Evolutionary conservation across 129 eudicot species (phyloP), one percentile per base, ranked within the genome.

Genomic region (Lonicera japonica): DNA sequence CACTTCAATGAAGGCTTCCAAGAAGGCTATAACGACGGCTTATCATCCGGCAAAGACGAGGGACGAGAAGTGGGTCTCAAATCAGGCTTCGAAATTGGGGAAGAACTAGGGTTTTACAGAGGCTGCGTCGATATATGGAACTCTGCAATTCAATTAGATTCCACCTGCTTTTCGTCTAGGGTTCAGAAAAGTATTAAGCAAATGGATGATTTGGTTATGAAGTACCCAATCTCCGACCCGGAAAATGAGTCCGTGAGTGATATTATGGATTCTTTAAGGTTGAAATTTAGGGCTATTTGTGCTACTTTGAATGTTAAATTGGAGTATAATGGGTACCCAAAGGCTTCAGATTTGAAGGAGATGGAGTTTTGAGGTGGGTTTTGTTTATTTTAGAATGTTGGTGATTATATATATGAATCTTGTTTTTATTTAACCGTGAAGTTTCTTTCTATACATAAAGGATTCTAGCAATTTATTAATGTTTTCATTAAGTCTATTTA

Each of bases 61-160:
- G 96, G 88, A 1, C 78, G 69, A 0, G 65, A 74, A 66, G 92
- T 90, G 54, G 97, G 97, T 6, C 73, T 86, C 25, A 81, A 70
- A 73, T 75, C 76, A 18, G 97, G 97, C 22, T 89, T 89, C 47
- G 66, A 72, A 57, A 76, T 74, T 5, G 97, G 97, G 60, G 79
- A 86, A 19, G 97, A 89, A 61, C 68, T 89, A 23, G 97, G 95
- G 54, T 86, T 89, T 56, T 89, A 89, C 73, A 75, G 77, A 64
- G 97, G 95, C 14, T 81, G 89, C 65, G 65, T 86, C 11, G 86
- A 73, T 12, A 65, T 89, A 4, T 89, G 95, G 86, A 71, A 48
- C 62, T 65, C 91, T 17, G 91, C 77, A 2, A 71, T 90, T 25
- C 73, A 58, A 47, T 70, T 81, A 17, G 85, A 90, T 59, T 74